Evolutionary conservation across 2,329 filamentous ascomycete species (phyloP), one percentile per base, ranked within the genome.

Genomic region (Colletotrichum musicola): DNA sequence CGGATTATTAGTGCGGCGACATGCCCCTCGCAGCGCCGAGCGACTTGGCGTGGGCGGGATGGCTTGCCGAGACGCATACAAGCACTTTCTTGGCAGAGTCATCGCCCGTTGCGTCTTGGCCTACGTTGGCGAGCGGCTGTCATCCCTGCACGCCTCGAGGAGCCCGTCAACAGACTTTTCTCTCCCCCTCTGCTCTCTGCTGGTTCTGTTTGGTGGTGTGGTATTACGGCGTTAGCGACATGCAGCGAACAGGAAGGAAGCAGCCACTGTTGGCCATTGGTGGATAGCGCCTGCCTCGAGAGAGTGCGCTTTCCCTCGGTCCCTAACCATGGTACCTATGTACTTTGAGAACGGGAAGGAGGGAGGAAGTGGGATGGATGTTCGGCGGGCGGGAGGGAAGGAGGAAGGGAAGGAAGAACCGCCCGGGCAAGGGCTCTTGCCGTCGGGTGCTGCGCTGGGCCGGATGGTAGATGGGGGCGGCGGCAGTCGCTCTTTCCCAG

Each of bases 51-150:
- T 30, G 55, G 30, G 51, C 66, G 66, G 66, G 66, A 61, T 66
- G 66, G 66, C 66, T 69, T 69, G 62, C 66, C 62, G 66, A 66
- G 66, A 50, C 35, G 55, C 35, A 66, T 27, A 69, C 66, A 69
- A 69, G 66, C 66, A 61, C 66, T 69, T 66, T 69, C 66, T 69
- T 69, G 62, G 66, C 66, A 69, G 46, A 69, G 38, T 57, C 49
- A 56, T 65, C 38, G 49, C 35, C 62, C 50, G 66, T 66, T 53
- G 62, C 10, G 56, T 69, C 66, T 69, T 69, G 66, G 66, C 66
- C 20, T 56, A 56, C 62, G 42, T 56, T 51, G 20, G 55, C 38
- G 25, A 25, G 53, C n/a, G 42, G 25, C 25, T 14, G 49, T 35
- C 25, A 68, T 46, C 65, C 65, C 55, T 68, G 62, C 49, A 42